These are phyloP conservation scores for Persicaria maculosa DNA, from an alignment of 148 eudicot species.

Conservation along the genomic window DNA sequence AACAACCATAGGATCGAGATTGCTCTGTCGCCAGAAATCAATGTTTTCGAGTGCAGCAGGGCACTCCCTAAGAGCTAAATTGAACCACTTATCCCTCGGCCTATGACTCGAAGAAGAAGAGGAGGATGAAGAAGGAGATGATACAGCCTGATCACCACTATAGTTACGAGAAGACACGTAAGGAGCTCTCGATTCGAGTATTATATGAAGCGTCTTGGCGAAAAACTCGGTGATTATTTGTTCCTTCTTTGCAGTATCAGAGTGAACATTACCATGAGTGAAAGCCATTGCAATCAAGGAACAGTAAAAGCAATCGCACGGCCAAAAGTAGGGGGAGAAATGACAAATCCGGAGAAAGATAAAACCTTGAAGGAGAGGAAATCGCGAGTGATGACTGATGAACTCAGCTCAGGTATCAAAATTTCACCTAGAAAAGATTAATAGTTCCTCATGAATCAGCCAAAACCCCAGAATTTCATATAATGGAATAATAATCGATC, in stretches of 20 bases:
- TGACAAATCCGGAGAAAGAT: background rate
- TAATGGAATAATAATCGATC: background rate
- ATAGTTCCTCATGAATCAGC: background rate
- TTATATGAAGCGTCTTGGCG: constrained; percentile 72
- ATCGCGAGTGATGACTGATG: background rate
- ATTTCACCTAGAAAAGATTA: background rate
- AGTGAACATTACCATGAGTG: constrained; percentile 47
- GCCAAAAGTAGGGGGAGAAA: background rate
- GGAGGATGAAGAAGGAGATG: constrained; percentile 82
- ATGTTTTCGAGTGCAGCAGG: constrained; percentile 84
- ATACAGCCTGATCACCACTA: constrained; percentile 64
- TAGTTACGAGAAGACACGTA: constrained; percentile 71
- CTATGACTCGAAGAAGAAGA: constrained; percentile 67
- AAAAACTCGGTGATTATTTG: constrained; percentile 84
- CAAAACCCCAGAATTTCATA: background rate
- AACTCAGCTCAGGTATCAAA: background rate
- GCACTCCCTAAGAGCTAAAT: constrained; percentile 78
- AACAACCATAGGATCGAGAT: constrained; percentile 80
- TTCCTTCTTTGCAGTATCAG: constrained; percentile 74
- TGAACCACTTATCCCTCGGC: constrained; percentile 86
- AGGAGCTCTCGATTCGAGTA: constrained; percentile 76
- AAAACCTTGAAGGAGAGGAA: background rate
- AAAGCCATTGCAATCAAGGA: constrained; percentile 46
- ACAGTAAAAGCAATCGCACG: background rate
- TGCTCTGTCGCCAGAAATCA: constrained; percentile 84